Conservation (phyloP, 2,329 filamentous ascomycete genomes). For the Botrytis hyacinthi region DNA sequence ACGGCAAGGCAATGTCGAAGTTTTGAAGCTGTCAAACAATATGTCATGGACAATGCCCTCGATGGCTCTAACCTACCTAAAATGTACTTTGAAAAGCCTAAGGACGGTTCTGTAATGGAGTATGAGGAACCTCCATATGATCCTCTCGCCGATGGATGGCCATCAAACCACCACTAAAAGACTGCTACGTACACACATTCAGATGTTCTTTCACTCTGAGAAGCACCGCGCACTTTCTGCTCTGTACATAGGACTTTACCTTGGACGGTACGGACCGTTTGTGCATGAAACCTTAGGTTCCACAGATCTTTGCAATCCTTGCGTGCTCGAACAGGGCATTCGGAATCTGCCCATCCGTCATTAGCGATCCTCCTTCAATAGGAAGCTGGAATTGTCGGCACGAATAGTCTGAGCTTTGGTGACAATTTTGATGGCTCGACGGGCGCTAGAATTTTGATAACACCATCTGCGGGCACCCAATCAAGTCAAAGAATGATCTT, state of each 20-base stretch:
- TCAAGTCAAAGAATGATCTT: neutral
- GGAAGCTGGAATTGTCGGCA: neutral
- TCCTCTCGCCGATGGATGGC: neutral
- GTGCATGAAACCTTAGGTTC: neutral
- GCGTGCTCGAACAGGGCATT: neutral
- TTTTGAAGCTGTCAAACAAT: constrained; percentile 14
- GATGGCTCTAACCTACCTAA: constrained; percentile 12
- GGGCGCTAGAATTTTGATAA: neutral
- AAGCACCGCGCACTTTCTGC: neutral
- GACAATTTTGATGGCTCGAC: neutral
- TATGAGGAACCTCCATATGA: constrained; percentile 17
- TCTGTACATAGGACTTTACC: neutral
- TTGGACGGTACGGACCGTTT: neutral
- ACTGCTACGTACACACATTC: neutral
- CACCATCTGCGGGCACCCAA: neutral
- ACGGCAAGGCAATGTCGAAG: constrained; percentile 16
- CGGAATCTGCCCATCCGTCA: neutral
- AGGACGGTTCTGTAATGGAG: constrained; percentile 16
- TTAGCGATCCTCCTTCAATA: neutral
- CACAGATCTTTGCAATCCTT: neutral
- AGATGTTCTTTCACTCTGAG: neutral
- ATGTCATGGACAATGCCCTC: neutral
- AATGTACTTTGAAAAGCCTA: constrained; percentile 8
- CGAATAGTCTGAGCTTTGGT: neutral
- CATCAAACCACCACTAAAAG: neutral